Evolutionary conservation across 2,329 filamentous ascomycete species (phyloP), one percentile per base, ranked within the genome.

Genomic region (Aspergillus thermomutatus): DNA sequence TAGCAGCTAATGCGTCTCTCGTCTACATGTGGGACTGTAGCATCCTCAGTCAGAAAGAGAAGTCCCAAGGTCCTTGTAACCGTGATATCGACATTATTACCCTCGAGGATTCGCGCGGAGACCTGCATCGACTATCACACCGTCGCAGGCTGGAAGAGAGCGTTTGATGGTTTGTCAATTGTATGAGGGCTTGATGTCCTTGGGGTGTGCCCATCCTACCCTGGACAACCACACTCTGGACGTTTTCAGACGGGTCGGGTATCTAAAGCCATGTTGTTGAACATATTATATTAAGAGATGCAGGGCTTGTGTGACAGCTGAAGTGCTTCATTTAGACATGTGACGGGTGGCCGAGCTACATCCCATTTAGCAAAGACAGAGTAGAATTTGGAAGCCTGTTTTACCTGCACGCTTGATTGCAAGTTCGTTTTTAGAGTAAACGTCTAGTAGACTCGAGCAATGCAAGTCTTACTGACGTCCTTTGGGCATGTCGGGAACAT

Each of bases 1-100:
- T 26, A 19, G 9, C 4, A 23, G 8, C 10, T 26, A 23, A 46
- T 37, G 14, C 14, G 23, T 14, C 43, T 21, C 17, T 21, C 11
- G 21, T 48, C 43, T 3, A 3, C 10, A 10, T 19, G 27, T 55
- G 43, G 31, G 26, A 58, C 52, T 53, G 56, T 56, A 55, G 53
- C 21, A 58, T 58, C n/a, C 17, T 14, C 43, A 14, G 14, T 14
- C 43, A 26, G 11, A 23, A 26, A 46, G 23, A 14, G 10, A 23
- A 26, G 19, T 17, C 14, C 7, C 14, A 17, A 46, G 14, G 43
- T 23, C 11, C 21, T 14, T 46, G 43, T 14, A 46, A 46, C 43
- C 21, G 43, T 46, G 21, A 46, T 46, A 46, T 25, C 43, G 14
- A 14, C 19, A 14, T 14, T 23, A 4, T 10, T 14, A 25, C 23